Percentiles rank a stretch among this genome's conserved stretches.
Conservation (phyloP, 2,329 filamentous ascomycete species). For the Colletotrichum navitas region DNA sequence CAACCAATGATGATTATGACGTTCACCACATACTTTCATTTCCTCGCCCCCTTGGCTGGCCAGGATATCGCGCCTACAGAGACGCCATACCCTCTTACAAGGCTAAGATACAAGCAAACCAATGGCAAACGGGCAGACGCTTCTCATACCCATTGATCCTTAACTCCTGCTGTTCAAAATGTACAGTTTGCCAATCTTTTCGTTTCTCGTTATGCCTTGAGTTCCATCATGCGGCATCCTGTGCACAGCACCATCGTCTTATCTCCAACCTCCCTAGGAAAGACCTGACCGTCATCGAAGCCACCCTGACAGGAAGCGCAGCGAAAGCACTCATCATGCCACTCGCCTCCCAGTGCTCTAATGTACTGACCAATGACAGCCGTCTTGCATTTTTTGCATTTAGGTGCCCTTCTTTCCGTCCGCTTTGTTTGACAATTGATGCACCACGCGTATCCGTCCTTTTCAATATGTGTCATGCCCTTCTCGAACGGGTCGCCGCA, state of each 20-base stretch:
- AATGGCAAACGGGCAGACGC: background rate
- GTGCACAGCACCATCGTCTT: conserved; percentile 67
- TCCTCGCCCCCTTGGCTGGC: background rate
- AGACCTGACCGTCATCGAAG: conserved; percentile 75
- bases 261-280: conserved; percentile 61
- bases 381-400: conserved; percentile 86
- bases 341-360: conserved; percentile 88
- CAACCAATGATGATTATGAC: conserved; percentile 40
- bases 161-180: background rate
- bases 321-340: conserved; percentile 93
- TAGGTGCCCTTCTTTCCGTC: conserved; percentile 87
- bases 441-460: conserved; percentile 98
- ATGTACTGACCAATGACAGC: conserved; percentile 93
- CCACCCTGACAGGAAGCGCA: conserved; percentile 74
- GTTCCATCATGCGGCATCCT: conserved; percentile 69
- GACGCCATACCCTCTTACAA: conserved; percentile 5
- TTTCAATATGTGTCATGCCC: conserved; percentile 83
- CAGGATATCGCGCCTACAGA: background rate
- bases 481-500: conserved; percentile 94
- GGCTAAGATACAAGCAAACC: background rate
- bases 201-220: conserved; percentile 62
- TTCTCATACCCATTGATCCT: background rate
- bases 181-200: background rate
- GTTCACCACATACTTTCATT: conserved; percentile 24
- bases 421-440: conserved; percentile 91